Conservation (phyloP, 2,329 filamentous ascomycete genomes). For the Akanthomyces dipterigenus region DNA sequence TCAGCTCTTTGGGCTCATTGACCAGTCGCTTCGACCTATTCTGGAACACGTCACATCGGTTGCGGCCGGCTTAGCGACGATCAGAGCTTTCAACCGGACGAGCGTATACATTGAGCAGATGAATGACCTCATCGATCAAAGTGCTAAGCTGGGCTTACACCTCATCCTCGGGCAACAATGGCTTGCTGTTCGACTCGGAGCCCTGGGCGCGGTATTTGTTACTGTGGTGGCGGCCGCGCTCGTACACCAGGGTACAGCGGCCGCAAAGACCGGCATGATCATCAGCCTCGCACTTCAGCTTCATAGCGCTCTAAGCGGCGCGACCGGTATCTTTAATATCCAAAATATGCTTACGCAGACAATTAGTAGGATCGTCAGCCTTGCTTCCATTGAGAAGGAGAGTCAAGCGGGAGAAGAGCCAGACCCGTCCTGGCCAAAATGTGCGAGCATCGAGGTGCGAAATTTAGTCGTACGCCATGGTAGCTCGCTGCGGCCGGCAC, state of each 20-base stretch:
- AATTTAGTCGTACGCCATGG: neutral
- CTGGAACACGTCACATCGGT: conserved; percentile 1
- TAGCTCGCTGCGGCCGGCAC: neutral
- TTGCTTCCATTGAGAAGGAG: conserved; percentile 5
- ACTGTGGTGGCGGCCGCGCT: neutral
- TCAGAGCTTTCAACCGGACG: conserved; percentile 11
- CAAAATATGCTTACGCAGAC: neutral
- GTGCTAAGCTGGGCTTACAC: conserved; percentile 8
- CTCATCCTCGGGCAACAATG: conserved; percentile 3
- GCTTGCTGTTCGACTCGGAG: conserved; percentile 4
- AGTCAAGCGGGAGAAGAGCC: neutral
- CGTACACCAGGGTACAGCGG: neutral
- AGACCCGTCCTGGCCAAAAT: neutral
- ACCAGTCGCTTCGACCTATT: neutral
- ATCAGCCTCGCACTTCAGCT: conserved; percentile 12
- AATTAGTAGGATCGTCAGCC: neutral
- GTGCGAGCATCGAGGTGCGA: neutral
- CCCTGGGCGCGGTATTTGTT: conserved; percentile 8
- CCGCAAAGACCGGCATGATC: conserved; percentile 2
- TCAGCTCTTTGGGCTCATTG: neutral
- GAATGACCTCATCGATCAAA: neutral
- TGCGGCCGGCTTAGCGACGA: conserved; percentile 6
- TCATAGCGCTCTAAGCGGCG: neutral
- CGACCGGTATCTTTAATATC: neutral
- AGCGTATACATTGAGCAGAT: conserved; percentile 3